Percentiles rank a stretch among this genome's conserved stretches.
These are phyloP conservation scores for Anthoceros angustus DNA, from an alignment of 225 moss, liverwort and hornwort species.

Conservation along the genomic window DNA sequence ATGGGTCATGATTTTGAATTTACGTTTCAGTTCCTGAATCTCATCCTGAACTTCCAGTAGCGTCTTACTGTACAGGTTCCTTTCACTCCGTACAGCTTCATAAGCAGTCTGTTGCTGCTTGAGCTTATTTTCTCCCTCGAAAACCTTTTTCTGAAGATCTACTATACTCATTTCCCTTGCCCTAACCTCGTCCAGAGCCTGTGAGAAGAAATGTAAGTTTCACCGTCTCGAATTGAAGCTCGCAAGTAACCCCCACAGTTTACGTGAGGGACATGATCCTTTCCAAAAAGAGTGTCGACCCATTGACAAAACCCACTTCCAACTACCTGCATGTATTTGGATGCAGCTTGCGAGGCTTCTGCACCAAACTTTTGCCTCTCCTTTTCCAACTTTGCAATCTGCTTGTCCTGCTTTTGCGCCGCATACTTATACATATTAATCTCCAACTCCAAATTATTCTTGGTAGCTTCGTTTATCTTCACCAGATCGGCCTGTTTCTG, in stretches of 20 bases:
- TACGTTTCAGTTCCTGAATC: conserved; percentile 60
- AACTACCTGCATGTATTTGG: conserved; percentile 40
- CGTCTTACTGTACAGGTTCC: conserved; percentile 46
- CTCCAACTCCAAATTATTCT: conserved; percentile 60
- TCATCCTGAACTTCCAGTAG: conserved; percentile 50
- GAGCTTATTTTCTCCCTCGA: conserved; percentile 34
- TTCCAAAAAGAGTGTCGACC: background rate
- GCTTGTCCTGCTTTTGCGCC: conserved; percentile 40
- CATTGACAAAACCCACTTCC: background rate
- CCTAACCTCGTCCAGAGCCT: conserved; percentile 46
- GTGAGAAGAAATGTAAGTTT: background rate
- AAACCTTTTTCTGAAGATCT: conserved; percentile 42
- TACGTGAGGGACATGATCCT: background rate
- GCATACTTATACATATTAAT: conserved; percentile 32
- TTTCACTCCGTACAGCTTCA: conserved; percentile 41
- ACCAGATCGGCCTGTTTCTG: conserved; percentile 47
- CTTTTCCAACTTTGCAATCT: conserved; percentile 23
- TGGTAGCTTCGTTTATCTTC: conserved; percentile 47
- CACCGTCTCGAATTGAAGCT: too few species aligned
- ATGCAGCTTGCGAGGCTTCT: conserved; percentile 29
- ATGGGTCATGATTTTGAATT: conserved; percentile 61
- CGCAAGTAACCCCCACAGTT: too few species aligned
- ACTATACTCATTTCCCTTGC: conserved; percentile 34
- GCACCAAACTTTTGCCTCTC: conserved; percentile 26
- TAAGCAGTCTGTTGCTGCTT: conserved; percentile 55